Evolutionary conservation across 2,329 filamentous ascomycete species (phyloP).

Genomic region (Aspergillus floridensis): DNA sequence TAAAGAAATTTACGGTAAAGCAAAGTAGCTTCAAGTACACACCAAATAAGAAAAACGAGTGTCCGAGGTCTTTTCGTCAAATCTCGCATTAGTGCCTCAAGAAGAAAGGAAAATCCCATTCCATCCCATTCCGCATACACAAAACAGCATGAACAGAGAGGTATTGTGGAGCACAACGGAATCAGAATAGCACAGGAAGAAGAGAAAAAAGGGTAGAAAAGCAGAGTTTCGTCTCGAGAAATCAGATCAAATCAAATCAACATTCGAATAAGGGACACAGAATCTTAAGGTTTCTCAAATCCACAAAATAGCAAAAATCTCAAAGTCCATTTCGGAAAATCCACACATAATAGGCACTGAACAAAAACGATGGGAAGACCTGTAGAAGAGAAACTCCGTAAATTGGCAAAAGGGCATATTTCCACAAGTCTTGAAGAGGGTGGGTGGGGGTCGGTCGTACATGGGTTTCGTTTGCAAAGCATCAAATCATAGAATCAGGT

Average conservation of each 20-base stretch:
- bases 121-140: neutral
- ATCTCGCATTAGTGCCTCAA: neutral
- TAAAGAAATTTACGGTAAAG: neutral
- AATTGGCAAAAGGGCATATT: conserved; percentile 7
- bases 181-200: neutral
- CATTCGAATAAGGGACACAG: neutral
- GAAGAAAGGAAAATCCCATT: neutral
- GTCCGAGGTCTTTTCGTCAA: neutral
- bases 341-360: conserved; percentile 9
- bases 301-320: conserved; percentile 3
- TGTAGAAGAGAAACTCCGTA: conserved; percentile 19
- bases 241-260: neutral
- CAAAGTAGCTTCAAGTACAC: neutral
- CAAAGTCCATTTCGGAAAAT: conserved; percentile 4
- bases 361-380: conserved; percentile 16
- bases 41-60: neutral
- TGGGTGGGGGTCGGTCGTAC: conserved; percentile 15
- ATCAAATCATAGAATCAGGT: conserved; percentile 3
- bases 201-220: neutral
- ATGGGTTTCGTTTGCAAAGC: conserved; percentile 10
- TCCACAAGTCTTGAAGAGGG: conserved; percentile 14
- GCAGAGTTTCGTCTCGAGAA: neutral
- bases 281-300: neutral
- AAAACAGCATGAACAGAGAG: neutral
- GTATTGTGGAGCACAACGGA: neutral